Conservation (phyloP, 768 basidiomycete genomes). For the Gautieria morchelliformis region DNA sequence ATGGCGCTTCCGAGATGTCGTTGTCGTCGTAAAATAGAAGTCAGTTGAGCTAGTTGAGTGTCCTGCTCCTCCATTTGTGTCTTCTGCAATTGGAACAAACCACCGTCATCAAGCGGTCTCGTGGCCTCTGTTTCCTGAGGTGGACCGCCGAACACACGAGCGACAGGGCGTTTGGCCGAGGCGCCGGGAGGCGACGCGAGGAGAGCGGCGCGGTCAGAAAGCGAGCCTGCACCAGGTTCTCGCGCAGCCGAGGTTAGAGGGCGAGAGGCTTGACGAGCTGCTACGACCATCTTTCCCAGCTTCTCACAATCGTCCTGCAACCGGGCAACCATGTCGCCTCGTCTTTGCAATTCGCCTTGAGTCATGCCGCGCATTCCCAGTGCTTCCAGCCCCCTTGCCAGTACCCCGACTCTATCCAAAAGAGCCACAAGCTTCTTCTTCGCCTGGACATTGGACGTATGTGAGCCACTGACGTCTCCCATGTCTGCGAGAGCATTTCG, state of each 20-base stretch:
- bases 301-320: conserved; percentile 89
- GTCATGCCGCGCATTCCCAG: conserved; percentile 66
- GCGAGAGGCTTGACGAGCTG: conserved; percentile 45
- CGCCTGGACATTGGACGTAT: conserved; percentile 73
- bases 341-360: conserved; percentile 84
- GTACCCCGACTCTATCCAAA: conserved; percentile 59
- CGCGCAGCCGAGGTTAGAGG: conserved; percentile 9
- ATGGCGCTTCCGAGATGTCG: conserved; percentile 83
- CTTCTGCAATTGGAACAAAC: conserved; percentile 71
- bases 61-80: conserved; percentile 81
- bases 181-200: conserved; percentile 52
- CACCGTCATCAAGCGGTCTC: conserved; percentile 77
- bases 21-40: conserved; percentile 76
- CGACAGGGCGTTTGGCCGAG: conserved; percentile 51
- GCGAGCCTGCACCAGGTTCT: neutral
- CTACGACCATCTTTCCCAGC: conserved; percentile 75
- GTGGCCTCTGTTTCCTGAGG: conserved; percentile 80
- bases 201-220: conserved; percentile 26
- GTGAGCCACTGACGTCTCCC: conserved; percentile 64
- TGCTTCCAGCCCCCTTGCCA: conserved; percentile 60
- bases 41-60: conserved; percentile 64
- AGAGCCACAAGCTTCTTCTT: conserved; percentile 77
- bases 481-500: conserved; percentile 76
- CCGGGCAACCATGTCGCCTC: conserved; percentile 81
- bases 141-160: conserved; percentile 71